Percentiles rank a stretch among this genome's conserved stretches.
Conservation (phyloP, 306 rosid species). For the Styphnolobium japonicum region DNA sequence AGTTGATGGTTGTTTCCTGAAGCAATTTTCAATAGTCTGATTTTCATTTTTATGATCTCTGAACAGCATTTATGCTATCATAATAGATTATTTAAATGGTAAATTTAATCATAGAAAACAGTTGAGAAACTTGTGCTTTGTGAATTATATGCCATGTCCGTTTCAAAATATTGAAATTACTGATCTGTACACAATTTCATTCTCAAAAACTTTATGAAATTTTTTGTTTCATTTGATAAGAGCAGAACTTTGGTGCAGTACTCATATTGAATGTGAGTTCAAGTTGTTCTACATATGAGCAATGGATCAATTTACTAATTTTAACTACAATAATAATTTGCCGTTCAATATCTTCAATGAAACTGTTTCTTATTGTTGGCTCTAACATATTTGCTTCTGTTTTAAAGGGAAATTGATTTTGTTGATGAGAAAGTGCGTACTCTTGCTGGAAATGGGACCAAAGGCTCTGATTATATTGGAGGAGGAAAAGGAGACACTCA, state of each 20-base stretch:
- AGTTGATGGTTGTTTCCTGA: background rate
- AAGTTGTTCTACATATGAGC: background rate
- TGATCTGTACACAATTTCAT: conserved; percentile 12
- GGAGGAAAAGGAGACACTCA: conserved; percentile 78
- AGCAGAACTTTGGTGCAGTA: background rate
- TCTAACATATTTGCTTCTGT: conserved; percentile 7
- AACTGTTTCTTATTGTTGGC: background rate
- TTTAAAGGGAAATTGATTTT: conserved; percentile 86
- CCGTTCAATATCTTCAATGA: background rate
- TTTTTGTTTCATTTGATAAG: conserved; percentile 17
- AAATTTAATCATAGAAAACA: conserved; percentile 11
- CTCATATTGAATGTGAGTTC: conserved; percentile 9
- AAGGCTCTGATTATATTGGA: conserved; percentile 87
- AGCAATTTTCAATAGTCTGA: background rate
- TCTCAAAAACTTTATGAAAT: background rate
- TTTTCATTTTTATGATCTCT: conserved; percentile 4
- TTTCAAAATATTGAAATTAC: conserved; percentile 1
- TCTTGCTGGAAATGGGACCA: conserved; percentile 94
- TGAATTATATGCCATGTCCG: conserved; percentile 3
- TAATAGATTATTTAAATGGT: conserved; percentile 9
- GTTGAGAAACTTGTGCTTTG: background rate
- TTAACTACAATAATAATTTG: background rate
- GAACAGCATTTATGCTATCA: conserved; percentile 1
- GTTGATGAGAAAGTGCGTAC: conserved; percentile 74
- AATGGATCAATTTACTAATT: conserved; percentile 15